A percentile compares a stretch with the other conserved stretches of the same genome.
Evolutionary conservation across 2,329 filamentous ascomycete species (phyloP).

Genomic region (Teratosphaeria viscida): DNA sequence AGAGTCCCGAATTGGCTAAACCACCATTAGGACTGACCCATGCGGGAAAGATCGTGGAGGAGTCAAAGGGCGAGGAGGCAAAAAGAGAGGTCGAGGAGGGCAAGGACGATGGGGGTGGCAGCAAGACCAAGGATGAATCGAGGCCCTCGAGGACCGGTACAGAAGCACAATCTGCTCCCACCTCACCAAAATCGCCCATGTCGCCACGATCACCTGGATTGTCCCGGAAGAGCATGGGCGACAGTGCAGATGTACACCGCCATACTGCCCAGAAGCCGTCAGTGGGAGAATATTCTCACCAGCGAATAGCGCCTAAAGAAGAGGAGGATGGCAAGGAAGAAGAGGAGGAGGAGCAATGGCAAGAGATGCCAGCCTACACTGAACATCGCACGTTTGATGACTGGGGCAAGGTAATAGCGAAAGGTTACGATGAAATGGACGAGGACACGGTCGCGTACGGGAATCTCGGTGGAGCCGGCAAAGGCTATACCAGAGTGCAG

Average conservation of each 20-base stretch:
- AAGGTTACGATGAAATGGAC: constrained; percentile 59
- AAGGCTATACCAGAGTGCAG: constrained; percentile 90
- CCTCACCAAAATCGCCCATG: neutral
- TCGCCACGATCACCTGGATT: neutral
- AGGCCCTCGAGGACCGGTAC: neutral
- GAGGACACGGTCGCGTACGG: constrained; percentile 63
- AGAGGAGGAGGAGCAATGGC: constrained; percentile 62
- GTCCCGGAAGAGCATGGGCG: neutral
- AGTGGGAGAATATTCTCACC: constrained; percentile 70
- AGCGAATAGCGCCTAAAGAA: constrained; percentile 52
- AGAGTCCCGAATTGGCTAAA: constrained; percentile 13
- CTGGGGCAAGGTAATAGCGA: constrained; percentile 75
- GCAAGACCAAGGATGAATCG: neutral
- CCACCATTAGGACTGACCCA: neutral
- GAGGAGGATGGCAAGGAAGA: constrained; percentile 42
- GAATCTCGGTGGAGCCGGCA: constrained; percentile 77
- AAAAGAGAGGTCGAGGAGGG: constrained; percentile 4
- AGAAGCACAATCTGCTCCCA: neutral
- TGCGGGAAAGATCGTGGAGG: constrained; percentile 8
- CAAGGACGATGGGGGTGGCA: constrained; percentile 1
- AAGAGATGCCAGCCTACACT: constrained; percentile 87
- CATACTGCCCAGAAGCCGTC: constrained; percentile 8
- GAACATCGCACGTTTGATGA: constrained; percentile 95
- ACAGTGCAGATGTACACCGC: neutral
- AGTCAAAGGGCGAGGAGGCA: constrained; percentile 9